These are phyloP conservation scores for Vitellaria paradoxa DNA, from an alignment of 179 eudicot genomes.

Conservation along the genomic window DNA sequence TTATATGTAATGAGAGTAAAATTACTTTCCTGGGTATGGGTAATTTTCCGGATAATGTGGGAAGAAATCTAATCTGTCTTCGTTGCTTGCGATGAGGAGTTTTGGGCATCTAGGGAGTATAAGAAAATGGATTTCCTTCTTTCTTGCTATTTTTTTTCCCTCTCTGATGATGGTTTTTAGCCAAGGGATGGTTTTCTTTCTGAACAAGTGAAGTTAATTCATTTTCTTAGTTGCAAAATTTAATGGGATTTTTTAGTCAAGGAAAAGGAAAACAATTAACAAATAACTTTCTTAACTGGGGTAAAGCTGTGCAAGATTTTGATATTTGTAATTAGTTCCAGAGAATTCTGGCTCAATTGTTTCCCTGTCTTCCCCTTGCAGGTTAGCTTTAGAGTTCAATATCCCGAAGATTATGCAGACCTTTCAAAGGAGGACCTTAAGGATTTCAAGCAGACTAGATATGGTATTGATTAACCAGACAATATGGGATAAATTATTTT, in stretches of 20 bases:
- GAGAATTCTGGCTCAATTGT: constrained; percentile 15
- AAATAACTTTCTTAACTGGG: not conserved
- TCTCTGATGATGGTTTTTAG: not conserved
- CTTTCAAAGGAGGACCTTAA: constrained; percentile 90
- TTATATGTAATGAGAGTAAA: not conserved
- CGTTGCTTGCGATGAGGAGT: not conserved
- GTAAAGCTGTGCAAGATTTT: not conserved
- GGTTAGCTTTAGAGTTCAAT: constrained; percentile 94
- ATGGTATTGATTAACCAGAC: constrained; percentile 47
- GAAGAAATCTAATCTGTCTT: not conserved
- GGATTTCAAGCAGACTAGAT: constrained; percentile 97
- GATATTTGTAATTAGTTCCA: not conserved
- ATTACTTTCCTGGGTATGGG: not conserved
- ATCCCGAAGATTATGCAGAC: constrained; percentile 80
- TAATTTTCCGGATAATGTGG: not conserved
- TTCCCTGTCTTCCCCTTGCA: constrained; percentile 23
- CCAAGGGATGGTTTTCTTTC: not conserved
- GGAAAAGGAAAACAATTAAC: not conserved
- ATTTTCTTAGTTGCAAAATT: not conserved
- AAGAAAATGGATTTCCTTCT: constrained; percentile 6
- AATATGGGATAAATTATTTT: not conserved
- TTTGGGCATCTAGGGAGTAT: not conserved
- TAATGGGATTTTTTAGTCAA: not conserved
- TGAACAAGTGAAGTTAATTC: not conserved
- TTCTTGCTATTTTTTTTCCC: not conserved